These are phyloP conservation scores for Mycena haematopus DNA, from an alignment of 768 basidiomycete genomes.

Conservation along the genomic window DNA sequence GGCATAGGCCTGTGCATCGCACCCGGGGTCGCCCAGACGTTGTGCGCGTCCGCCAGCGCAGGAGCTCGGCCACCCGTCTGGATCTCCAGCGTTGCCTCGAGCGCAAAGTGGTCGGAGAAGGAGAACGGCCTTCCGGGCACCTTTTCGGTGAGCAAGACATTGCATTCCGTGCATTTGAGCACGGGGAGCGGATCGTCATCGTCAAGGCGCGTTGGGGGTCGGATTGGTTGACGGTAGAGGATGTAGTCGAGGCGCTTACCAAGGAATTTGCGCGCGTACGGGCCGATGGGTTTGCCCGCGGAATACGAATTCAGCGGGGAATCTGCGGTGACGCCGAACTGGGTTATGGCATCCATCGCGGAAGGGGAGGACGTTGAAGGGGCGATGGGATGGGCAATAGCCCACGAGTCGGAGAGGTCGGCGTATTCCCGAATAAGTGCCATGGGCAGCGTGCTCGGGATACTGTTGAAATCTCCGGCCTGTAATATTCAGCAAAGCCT, in stretches of 20 bases:
- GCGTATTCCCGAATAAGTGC: conserved; percentile 76
- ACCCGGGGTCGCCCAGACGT: conserved; percentile 25
- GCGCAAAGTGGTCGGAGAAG: conserved; percentile 94
- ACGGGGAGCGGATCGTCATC: conserved; percentile 43
- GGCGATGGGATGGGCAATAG: conserved; percentile 59
- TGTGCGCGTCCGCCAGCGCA: conserved; percentile 29
- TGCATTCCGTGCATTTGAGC: conserved; percentile 60
- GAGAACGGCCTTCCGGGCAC: conserved; percentile 81
- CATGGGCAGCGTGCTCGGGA: conserved; percentile 81
- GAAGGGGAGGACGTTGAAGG: conserved; percentile 38
- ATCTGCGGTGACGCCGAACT: conserved; percentile 89
- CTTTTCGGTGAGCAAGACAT: conserved; percentile 76
- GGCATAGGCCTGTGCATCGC: not conserved
- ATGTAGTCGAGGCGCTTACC: conserved; percentile 95
- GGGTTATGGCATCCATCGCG: conserved; percentile 66
- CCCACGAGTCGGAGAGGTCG: conserved; percentile 79
- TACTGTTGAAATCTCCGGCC: conserved; percentile 91
- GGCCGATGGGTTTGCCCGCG: conserved; percentile 69
- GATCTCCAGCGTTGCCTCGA: conserved; percentile 80
- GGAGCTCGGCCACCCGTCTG: conserved; percentile 25
- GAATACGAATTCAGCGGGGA: conserved; percentile 92
- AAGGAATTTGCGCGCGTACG: conserved; percentile 65
- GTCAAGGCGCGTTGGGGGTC: conserved; percentile 38
- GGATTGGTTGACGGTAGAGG: conserved; percentile 66
- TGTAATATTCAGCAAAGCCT: conserved; percentile 38